These are phyloP conservation scores for Pisolithus marmoratus DNA, from an alignment of 768 basidiomycete genomes.

Conservation along the genomic window DNA sequence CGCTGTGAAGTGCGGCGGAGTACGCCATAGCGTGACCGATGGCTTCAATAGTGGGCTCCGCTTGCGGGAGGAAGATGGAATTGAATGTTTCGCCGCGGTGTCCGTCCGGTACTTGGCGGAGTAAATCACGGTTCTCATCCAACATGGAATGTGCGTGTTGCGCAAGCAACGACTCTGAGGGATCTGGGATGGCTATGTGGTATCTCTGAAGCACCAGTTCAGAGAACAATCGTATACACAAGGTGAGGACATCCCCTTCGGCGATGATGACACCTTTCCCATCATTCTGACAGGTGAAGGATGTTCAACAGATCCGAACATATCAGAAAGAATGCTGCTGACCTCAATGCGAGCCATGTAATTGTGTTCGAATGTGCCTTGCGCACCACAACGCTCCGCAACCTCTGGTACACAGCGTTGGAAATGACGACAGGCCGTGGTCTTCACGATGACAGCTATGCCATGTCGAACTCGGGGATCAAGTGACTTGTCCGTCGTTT, in stretches of 20 bases:
- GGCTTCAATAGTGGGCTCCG: slow-evolving; percentile 48
- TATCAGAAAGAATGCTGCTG: slow-evolving; percentile 10
- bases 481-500: slow-evolving; percentile 32
- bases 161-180: slow-evolving; percentile 46
- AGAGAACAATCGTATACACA: slow-evolving; percentile 52
- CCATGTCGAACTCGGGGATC: slow-evolving; percentile 50
- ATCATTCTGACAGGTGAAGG: slow-evolving; percentile 27
- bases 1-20: slow-evolving; percentile 41
- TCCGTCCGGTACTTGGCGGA: slow-evolving; percentile 26
- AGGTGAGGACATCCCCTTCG: slow-evolving; percentile 48
- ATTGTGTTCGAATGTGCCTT: slow-evolving; percentile 61
- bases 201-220: slow-evolving; percentile 56
- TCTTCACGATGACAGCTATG: slow-evolving; percentile 50
- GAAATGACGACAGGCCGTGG: slow-evolving; percentile 49
- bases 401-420: slow-evolving; percentile 46
- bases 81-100: slow-evolving; percentile 29
- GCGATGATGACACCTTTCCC: slow-evolving; percentile 51
- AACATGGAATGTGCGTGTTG: slow-evolving; percentile 42
- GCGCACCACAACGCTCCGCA: slow-evolving; percentile 62
- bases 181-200: slow-evolving; percentile 39
- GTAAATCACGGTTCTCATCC: slow-evolving; percentile 40
- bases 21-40: slow-evolving; percentile 61
- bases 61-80: slow-evolving; percentile 50
- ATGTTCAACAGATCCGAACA: not conserved
- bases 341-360: slow-evolving; percentile 54